phyloP scores from a whole-genome alignment of 164 flowering plant genomes.

The Sedum album region DNA sequence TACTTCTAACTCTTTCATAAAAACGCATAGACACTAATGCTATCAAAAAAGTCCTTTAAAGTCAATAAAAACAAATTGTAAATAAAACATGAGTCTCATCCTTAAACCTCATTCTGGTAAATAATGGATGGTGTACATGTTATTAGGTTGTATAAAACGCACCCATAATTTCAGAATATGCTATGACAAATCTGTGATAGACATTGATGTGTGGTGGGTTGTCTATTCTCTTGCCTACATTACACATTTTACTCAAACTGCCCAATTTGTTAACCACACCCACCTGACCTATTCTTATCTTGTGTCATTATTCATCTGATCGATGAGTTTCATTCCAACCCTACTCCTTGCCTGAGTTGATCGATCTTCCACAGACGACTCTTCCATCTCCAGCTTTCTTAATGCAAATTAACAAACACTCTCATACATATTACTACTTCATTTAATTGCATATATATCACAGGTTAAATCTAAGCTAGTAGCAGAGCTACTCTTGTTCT shows the following conservation, averaged over 20 bases:
- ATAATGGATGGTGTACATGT: neutral
- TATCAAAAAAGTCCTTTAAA: neutral
- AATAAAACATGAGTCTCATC: neutral
- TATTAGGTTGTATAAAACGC: conserved; percentile 1
- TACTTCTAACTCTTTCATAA: no score
- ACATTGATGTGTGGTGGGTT: neutral
- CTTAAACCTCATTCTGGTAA: neutral
- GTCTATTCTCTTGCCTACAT: conserved; percentile 1
- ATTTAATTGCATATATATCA: no score
- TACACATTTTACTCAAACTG: neutral
- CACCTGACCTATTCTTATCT: neutral
- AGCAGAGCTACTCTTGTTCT: no score
- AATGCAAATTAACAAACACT: no score
- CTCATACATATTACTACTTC: no score
- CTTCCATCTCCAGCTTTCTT: neutral
- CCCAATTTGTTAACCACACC: conserved; percentile 5
- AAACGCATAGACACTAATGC: no score
- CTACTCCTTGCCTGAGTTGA: neutral
- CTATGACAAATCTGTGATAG: neutral
- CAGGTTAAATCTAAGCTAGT: no score
- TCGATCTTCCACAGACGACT: neutral
- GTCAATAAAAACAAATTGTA: neutral
- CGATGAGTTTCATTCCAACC: neutral
- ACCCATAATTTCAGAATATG: neutral
- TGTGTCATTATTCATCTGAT: neutral